Percentiles rank a stretch among this genome's conserved stretches.
These are phyloP conservation scores for Candida tetrigidarum DNA, from an alignment of 1,139 yeast species.

Conservation along the genomic window DNA sequence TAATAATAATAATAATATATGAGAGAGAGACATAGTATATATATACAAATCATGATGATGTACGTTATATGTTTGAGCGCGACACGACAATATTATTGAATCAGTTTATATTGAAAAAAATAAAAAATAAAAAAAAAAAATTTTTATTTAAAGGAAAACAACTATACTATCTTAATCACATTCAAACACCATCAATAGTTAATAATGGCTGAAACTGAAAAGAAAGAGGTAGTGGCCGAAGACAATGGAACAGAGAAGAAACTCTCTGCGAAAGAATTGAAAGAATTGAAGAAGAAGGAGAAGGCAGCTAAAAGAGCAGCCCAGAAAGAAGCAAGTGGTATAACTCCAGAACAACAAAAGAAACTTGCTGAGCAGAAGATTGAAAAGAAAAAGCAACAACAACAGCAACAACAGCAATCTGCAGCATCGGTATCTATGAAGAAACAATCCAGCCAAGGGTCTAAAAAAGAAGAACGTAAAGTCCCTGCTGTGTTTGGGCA, in stretches of 20 bases:
- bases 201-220: slow-evolving; percentile 10
- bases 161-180: too few species aligned
- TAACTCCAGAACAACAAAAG: slow-evolving; percentile 47
- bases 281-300: slow-evolving; percentile 85
- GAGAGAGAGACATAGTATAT: too few species aligned
- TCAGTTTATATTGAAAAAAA: background rate
- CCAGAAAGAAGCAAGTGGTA: slow-evolving; percentile 59
- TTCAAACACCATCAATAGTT: background rate
- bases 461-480: slow-evolving; percentile 48
- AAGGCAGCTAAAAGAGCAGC: slow-evolving; percentile 88
- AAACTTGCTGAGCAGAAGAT: slow-evolving; percentile 45
- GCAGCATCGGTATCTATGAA: slow-evolving; percentile 54
- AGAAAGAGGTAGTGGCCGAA: slow-evolving; percentile 10
- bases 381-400: slow-evolving; percentile 37
- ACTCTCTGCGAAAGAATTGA: slow-evolving; percentile 79
- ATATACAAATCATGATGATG: too few species aligned
- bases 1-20: too few species aligned
- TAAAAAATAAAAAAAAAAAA: slow-evolving; percentile 7
- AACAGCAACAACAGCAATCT: slow-evolving; percentile 2
- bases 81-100: background rate
- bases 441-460: slow-evolving; percentile 59
- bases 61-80: too few species aligned
- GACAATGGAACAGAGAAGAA: slow-evolving; percentile 19
- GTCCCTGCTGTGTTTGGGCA: slow-evolving; percentile 81
- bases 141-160: too few species aligned